Evolutionary conservation across 768 basidiomycete species (phyloP).

Genomic region (Paxillus rubicundulus): DNA sequence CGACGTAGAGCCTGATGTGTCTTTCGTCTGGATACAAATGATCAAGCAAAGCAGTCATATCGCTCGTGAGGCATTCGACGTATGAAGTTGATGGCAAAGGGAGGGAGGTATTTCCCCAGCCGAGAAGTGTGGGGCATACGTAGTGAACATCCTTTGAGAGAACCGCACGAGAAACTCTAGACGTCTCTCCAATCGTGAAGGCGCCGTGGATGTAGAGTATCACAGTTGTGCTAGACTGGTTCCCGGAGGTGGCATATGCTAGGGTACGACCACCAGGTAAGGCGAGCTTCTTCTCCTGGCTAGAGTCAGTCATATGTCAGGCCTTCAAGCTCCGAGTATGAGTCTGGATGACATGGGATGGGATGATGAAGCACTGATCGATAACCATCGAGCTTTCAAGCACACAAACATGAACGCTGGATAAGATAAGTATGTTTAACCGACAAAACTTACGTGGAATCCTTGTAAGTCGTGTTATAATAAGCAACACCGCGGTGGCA

Average conservation of each 20-base stretch:
- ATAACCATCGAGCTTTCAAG: too few species aligned
- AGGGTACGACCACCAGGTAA: conserved; percentile 43
- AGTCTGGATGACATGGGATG: too few species aligned
- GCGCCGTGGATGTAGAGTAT: conserved; percentile 57
- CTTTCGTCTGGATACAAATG: conserved; percentile 46
- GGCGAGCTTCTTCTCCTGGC: conserved; percentile 17
- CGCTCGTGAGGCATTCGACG: conserved; percentile 40
- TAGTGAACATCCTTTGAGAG: conserved; percentile 42
- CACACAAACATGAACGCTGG: too few species aligned
- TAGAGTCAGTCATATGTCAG: conserved; percentile 18
- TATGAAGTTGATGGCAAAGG: conserved; percentile 35
- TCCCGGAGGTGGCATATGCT: conserved; percentile 54
- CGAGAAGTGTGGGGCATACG: conserved; percentile 53
- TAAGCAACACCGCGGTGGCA: too few species aligned
- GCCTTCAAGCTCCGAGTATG: conserved; percentile 15
- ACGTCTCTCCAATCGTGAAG: conserved; percentile 48
- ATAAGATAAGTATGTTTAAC: too few species aligned
- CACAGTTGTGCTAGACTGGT: conserved; percentile 45
- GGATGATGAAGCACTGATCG: too few species aligned
- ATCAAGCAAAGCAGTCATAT: conserved; percentile 45
- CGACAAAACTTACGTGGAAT: too few species aligned
- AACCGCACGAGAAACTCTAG: conserved; percentile 33
- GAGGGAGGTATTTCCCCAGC: conserved; percentile 58
- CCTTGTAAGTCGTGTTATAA: too few species aligned
- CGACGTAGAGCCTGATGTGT: conserved; percentile 46